A percentile compares a stretch with the other conserved stretches of the same genome.
Evolutionary conservation across 2,329 filamentous ascomycete species (phyloP).

Genomic region (Fusarium redolens): DNA sequence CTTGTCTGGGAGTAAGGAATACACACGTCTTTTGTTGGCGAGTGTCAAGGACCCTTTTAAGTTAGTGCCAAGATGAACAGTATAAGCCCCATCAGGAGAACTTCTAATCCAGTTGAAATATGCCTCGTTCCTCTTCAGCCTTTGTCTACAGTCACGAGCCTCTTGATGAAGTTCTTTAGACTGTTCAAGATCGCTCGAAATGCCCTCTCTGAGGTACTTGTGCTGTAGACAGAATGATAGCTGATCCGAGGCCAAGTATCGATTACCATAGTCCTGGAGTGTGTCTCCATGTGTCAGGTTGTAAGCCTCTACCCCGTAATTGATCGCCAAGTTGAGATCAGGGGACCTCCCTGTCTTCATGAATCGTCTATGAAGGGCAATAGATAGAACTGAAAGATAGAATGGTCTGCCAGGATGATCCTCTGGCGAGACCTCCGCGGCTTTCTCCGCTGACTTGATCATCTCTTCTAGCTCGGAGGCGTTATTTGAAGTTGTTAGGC

Average conservation of each 20-base stretch:
- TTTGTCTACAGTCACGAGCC: fast-evolving
- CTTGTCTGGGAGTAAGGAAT: fast-evolving
- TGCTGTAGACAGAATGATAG: background rate
- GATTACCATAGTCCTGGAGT: background rate
- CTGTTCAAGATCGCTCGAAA: fast-evolving
- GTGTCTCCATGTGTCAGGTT: background rate
- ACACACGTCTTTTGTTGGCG: fast-evolving
- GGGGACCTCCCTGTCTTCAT: fast-evolving
- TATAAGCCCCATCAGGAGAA: background rate
- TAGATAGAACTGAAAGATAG: fast-evolving
- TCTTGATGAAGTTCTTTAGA: background rate
- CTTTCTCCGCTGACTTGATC: fast-evolving
- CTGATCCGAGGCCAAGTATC: background rate
- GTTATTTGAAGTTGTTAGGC: fast-evolving
- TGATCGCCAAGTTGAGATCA: background rate
- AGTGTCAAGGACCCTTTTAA: fast-evolving
- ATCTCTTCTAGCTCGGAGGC: background rate
- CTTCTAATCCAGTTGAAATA: fast-evolving
- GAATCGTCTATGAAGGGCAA: background rate
- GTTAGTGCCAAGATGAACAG: background rate
- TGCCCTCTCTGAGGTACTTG: background rate
- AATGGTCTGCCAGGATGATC: background rate
- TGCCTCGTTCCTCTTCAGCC: fast-evolving
- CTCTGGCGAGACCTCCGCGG: fast-evolving
- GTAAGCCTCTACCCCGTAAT: background rate